These are phyloP conservation scores for Lomentospora prolificans DNA, from an alignment of 2,329 filamentous ascomycete species.

Conservation along the genomic window DNA sequence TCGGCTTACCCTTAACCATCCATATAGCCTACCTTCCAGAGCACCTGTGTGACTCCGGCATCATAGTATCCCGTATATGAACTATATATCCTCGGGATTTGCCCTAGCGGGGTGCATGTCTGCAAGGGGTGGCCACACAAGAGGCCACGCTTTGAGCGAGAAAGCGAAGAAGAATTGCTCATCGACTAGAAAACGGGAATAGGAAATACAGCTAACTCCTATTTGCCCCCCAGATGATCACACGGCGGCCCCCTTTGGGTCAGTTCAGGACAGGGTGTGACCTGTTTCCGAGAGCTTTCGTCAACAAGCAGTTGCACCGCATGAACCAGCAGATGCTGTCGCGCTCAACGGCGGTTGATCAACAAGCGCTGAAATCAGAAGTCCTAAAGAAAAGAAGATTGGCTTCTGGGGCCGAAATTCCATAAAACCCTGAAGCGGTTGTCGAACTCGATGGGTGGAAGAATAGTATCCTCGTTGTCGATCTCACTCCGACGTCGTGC, in stretches of 20 bases:
- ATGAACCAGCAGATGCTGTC: neutral
- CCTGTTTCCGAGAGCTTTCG: neutral
- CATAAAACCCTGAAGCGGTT: neutral
- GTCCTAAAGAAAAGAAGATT: neutral
- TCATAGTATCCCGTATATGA: neutral
- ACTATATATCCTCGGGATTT: conserved; percentile 1
- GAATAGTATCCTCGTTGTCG: neutral
- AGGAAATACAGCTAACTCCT: neutral
- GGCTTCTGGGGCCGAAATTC: neutral
- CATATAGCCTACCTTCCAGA: neutral
- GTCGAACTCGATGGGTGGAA: neutral
- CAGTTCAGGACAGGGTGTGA: neutral
- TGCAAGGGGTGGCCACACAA: conserved; percentile 1
- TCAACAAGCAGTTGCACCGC: neutral
- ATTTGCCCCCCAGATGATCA: neutral
- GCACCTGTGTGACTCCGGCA: neutral
- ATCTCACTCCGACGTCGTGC: neutral
- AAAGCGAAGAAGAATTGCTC: neutral
- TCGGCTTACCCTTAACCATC: neutral
- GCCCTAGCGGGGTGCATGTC: conserved; percentile 1
- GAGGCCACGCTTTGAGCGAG: neutral
- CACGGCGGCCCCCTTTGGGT: neutral
- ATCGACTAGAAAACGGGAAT: no score
- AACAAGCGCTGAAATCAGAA: neutral
- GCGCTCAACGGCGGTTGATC: neutral